Conservation (phyloP, 1,139 yeast genomes). For the Arxiozyma bovina region DNA sequence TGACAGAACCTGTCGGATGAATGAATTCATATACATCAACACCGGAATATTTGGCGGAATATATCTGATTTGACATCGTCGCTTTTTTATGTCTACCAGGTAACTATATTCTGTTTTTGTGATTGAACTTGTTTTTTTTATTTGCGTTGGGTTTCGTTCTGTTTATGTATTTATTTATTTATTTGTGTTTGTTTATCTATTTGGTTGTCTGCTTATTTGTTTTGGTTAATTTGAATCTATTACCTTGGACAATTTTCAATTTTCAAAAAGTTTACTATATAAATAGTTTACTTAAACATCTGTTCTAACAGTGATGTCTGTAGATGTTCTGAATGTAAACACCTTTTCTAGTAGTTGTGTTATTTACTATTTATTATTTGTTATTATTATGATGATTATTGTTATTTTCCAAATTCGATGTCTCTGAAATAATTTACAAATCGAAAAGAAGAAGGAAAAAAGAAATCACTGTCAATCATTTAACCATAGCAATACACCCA, state of each 20-base stretch:
- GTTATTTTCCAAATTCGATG: neutral
- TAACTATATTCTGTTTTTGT: neutral
- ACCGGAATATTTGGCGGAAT: conserved; percentile 74
- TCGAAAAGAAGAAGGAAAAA: neutral
- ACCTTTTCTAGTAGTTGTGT: neutral
- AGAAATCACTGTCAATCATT: neutral
- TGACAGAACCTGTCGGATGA: conserved; percentile 75
- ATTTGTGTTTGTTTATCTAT: too few relatives aligned
- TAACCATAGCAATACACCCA: neutral
- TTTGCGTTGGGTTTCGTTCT: too few relatives aligned
- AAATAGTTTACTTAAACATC: neutral
- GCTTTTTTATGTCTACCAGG: neutral
- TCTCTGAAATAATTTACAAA: neutral
- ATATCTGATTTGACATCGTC: conserved; percentile 36
- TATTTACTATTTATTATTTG: too few relatives aligned
- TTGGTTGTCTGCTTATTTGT: neutral
- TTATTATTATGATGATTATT: too few relatives aligned
- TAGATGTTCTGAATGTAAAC: neutral
- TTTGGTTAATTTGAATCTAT: neutral
- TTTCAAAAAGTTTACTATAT: neutral
- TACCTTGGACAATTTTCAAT: neutral
- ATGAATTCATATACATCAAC: conserved; percentile 86
- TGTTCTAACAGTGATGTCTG: neutral
- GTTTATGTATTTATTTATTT: too few relatives aligned
- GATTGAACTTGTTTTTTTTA: too few relatives aligned